These are phyloP conservation scores for Mortierella sp. DNA, from an alignment of 371 early-diverging fungal species.

Conservation along the genomic window DNA sequence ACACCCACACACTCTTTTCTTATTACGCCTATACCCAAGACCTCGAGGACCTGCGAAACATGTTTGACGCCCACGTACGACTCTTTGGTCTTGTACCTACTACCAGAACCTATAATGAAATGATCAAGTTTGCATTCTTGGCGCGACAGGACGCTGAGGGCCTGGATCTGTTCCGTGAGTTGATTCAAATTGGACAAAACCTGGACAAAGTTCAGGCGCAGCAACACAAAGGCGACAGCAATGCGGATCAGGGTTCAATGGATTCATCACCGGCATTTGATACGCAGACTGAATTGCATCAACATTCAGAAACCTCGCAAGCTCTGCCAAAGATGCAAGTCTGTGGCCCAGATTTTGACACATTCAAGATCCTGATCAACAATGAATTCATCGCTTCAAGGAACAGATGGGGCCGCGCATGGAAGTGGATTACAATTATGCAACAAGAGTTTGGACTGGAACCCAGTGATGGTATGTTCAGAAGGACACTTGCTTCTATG, in stretches of 20 bases:
- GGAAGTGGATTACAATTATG: slow-evolving; percentile 49
- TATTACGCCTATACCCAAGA: slow-evolving; percentile 54
- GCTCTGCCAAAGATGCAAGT: slow-evolving; percentile 5
- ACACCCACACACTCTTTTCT: slow-evolving; percentile 45
- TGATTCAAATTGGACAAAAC: slow-evolving; percentile 45
- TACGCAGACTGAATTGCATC: neutral
- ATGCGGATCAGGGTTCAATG: neutral
- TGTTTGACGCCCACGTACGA: slow-evolving; percentile 52
- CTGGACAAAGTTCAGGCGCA: slow-evolving; percentile 16
- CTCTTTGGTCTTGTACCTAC: slow-evolving; percentile 49
- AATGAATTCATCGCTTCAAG: slow-evolving; percentile 37
- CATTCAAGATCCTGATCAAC: slow-evolving; percentile 45
- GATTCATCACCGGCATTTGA: too few relatives aligned
- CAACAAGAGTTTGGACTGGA: slow-evolving; percentile 37
- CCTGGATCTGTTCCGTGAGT: slow-evolving; percentile 33
- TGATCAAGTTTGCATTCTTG: slow-evolving; percentile 54
- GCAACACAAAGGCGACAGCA: slow-evolving; percentile 21
- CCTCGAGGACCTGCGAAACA: slow-evolving; percentile 35
- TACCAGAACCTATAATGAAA: slow-evolving; percentile 47
- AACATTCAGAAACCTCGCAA: slow-evolving; percentile 19
- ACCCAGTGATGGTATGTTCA: slow-evolving; percentile 50
- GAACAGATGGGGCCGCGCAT: slow-evolving; percentile 48
- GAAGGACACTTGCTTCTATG: slow-evolving; percentile 39
- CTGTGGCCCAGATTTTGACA: slow-evolving; percentile 42
- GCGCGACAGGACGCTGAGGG: slow-evolving; percentile 33